Evolutionary conservation across 495 filamentous ascomycete species (phyloP).

Genomic region (Cladorrhinum samala): DNA sequence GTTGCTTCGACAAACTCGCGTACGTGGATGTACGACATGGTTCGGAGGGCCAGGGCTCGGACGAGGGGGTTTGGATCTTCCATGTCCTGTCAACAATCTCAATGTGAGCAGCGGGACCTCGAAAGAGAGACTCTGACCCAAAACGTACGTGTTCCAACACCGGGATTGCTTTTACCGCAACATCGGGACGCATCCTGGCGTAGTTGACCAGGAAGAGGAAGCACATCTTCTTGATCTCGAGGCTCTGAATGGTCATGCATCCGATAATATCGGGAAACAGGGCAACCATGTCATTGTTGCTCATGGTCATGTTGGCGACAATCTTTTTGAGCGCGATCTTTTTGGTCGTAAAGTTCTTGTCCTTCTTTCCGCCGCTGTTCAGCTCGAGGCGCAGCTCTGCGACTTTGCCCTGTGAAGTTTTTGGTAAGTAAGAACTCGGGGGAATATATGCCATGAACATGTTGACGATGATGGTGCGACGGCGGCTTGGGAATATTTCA

Average conservation of each 20-base stretch:
- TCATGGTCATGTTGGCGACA: conserved; percentile 99
- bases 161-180: conserved; percentile 87
- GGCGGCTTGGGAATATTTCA: not conserved
- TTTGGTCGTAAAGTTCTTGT: conserved; percentile 95
- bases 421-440: conserved; percentile 35
- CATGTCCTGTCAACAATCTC: conserved; percentile 63
- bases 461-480: conserved; percentile 9
- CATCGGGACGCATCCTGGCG: conserved; percentile 86
- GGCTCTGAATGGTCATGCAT: conserved; percentile 86
- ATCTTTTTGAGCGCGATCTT: conserved; percentile 99
- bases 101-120: not conserved
- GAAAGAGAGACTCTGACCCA: not conserved
- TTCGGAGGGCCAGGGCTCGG: conserved; percentile 84
- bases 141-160: conserved; percentile 69
- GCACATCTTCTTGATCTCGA: conserved; percentile 99
- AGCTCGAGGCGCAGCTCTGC: conserved; percentile 94
- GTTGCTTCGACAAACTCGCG: conserved; percentile 92
- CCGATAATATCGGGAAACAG: conserved; percentile 91
- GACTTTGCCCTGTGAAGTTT: conserved; percentile 81
- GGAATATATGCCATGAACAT: conserved; percentile 49
- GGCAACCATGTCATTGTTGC: conserved; percentile 99
- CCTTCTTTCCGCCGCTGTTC: conserved; percentile 90
- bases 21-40: conserved; percentile 96
- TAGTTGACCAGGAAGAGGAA: conserved; percentile 98
- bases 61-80: conserved; percentile 89